Conservation (phyloP, 768 basidiomycete species). For the Russula sp. region DNA sequence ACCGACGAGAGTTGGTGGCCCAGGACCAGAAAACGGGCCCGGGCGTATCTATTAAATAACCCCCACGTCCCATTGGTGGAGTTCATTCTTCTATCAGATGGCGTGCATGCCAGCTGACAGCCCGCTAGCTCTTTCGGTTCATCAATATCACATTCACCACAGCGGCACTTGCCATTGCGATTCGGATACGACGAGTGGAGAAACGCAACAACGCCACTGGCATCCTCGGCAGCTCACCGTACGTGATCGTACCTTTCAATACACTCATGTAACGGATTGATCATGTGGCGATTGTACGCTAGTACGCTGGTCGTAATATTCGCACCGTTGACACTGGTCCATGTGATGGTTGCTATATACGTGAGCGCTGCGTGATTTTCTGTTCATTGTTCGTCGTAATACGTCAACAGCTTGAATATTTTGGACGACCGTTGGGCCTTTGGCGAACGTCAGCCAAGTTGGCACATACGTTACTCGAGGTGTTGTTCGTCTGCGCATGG, state of each 20-base stretch:
- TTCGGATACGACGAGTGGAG: conserved; percentile 64
- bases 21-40: conserved; percentile 43
- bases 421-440: conserved; percentile 84
- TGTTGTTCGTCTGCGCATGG: conserved; percentile 91
- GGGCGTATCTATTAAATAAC: conserved; percentile 66
- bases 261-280: conserved; percentile 40
- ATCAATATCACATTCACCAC: conserved; percentile 80
- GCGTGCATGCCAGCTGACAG: not conserved
- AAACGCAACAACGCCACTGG: conserved; percentile 47
- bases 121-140: conserved; percentile 68
- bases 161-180: conserved; percentile 71
- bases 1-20: conserved; percentile 27
- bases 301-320: conserved; percentile 84
- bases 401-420: conserved; percentile 73
- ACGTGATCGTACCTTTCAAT: not conserved
- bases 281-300: not conserved
- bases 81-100: conserved; percentile 4
- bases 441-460: conserved; percentile 88
- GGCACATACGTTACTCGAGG: conserved; percentile 80
- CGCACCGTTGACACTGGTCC: conserved; percentile 72
- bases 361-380: conserved; percentile 39
- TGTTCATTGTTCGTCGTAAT: conserved; percentile 22
- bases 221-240: conserved; percentile 67
- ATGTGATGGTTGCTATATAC: conserved; percentile 83
- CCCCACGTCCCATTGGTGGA: conserved; percentile 73